phyloP scores from a whole-genome alignment of 495 filamentous ascomycete species.

The Recurvomyces mirabilis region DNA sequence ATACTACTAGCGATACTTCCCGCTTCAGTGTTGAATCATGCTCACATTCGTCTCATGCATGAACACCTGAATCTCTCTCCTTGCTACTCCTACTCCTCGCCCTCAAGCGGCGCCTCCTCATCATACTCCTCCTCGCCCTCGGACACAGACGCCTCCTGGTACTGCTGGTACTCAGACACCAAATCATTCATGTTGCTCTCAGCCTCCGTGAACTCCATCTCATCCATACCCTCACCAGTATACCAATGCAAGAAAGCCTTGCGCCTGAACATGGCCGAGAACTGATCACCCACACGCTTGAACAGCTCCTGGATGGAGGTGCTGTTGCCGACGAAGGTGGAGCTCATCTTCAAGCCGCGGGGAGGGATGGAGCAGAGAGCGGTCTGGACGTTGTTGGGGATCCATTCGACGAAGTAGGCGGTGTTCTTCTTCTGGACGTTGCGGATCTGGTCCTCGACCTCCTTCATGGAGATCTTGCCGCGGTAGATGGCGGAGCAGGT shows the following conservation, averaged over 20 bases:
- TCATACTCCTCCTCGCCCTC: conserved; percentile 62
- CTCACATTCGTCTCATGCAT: too few species aligned
- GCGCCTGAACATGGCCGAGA: conserved; percentile 99
- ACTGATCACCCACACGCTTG: conserved; percentile 99
- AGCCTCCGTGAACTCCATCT: conserved; percentile 99
- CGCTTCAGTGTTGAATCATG: too few species aligned
- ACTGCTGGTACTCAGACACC: conserved; percentile 99
- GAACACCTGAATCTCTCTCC: too few species aligned
- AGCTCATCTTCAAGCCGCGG: conserved; percentile 97
- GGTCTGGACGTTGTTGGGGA: conserved; percentile 99
- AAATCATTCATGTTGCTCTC: conserved; percentile 99
- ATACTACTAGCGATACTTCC: too few species aligned
- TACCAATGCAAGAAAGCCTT: conserved; percentile 99
- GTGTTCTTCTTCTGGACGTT: conserved; percentile 99
- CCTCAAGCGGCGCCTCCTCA: conserved; percentile 41
- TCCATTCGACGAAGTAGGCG: conserved; percentile 99
- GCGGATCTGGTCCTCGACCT: conserved; percentile 99
- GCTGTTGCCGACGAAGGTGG: conserved; percentile 98
- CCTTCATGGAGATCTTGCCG: conserved; percentile 99
- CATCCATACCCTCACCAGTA: conserved; percentile 99
- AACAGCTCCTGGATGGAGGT: conserved; percentile 99
- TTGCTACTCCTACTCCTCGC: conserved; percentile 32
- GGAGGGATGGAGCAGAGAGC: conserved; percentile 98
- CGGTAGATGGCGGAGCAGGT: conserved; percentile 99
- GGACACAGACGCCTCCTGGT: conserved; percentile 91